phyloP scores from a whole-genome alignment of 192 early-diverging fungal species.

The Oehlia diaphana region DNA sequence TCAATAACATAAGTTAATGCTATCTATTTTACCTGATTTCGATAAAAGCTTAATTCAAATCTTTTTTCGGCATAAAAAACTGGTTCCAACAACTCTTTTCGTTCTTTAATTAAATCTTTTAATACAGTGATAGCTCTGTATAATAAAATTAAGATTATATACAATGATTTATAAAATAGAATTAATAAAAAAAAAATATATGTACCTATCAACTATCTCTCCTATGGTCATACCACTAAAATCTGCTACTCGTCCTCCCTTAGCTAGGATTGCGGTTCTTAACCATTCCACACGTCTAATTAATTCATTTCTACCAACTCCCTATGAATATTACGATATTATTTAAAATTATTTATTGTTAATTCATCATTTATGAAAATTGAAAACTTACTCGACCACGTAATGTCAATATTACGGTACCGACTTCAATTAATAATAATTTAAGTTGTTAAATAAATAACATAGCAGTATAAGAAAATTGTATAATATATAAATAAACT shows the following conservation, averaged over 20 bases:
- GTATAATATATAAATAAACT: background rate
- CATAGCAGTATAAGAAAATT: background rate
- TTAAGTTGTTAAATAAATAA: background rate
- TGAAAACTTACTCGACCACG: slow-evolving; percentile 70
- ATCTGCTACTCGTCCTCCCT: slow-evolving; percentile 79
- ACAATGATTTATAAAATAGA: background rate
- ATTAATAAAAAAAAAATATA: background rate
- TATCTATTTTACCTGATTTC: slow-evolving; percentile 69
- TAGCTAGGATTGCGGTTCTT: slow-evolving; percentile 55
- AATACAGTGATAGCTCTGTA: slow-evolving; percentile 63
- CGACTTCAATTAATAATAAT: slow-evolving; percentile 42
- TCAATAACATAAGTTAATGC: background rate
- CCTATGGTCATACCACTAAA: slow-evolving; percentile 70
- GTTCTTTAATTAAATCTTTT: slow-evolving; percentile 73
- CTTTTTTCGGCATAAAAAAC: slow-evolving; percentile 80
- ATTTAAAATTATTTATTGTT: background rate
- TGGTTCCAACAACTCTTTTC: slow-evolving; percentile 77
- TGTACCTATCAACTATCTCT: slow-evolving; percentile 72
- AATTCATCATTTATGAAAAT: background rate
- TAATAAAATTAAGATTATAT: background rate
- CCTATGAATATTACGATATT: slow-evolving; percentile 33
- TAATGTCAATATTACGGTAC: slow-evolving; percentile 78
- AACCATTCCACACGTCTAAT: slow-evolving; percentile 80
- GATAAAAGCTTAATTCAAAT: slow-evolving; percentile 81
- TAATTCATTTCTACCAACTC: slow-evolving; percentile 63